Percentiles rank a stretch among this genome's conserved stretches.
Conservation (phyloP, 108 stramenopile species). For the Conticribra weissflogii region DNA sequence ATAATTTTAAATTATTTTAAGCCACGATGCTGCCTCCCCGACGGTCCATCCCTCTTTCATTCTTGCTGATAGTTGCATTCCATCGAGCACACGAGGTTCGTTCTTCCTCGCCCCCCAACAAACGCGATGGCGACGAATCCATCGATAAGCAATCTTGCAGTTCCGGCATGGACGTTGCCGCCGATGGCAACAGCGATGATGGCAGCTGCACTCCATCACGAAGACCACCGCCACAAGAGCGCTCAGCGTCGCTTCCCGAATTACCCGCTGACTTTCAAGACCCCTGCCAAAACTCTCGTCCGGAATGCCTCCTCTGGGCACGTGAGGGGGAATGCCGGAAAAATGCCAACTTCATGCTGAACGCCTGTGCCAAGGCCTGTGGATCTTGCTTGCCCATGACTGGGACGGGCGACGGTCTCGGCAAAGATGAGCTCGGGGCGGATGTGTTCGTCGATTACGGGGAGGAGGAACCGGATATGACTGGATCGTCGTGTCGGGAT, state of each 20-base stretch:
- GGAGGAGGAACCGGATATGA: background rate
- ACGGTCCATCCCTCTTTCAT: too few species aligned
- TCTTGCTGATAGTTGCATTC: too few species aligned
- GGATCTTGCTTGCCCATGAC: slow-evolving; percentile 9
- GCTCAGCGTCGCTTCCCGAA: background rate
- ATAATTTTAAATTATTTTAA: too few species aligned
- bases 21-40: too few species aligned
- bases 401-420: background rate
- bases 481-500: slow-evolving; percentile 5
- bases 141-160: too few species aligned
- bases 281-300: slow-evolving; percentile 26
- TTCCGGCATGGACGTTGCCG: too few species aligned
- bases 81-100: too few species aligned
- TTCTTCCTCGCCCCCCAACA: too few species aligned
- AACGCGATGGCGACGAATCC: too few species aligned
- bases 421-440: background rate
- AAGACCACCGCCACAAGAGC: too few species aligned
- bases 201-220: too few species aligned
- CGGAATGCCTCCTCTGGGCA: slow-evolving; percentile 20
- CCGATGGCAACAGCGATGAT: too few species aligned
- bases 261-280: slow-evolving; percentile 21
- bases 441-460: background rate
- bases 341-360: slow-evolving; percentile 22
- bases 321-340: slow-evolving; percentile 20
- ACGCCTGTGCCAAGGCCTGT: slow-evolving; percentile 17